Evolutionary conservation across 495 filamentous ascomycete species (phyloP), one percentile per base, ranked within the genome.

Genomic region (Penicillium pulvis): DNA sequence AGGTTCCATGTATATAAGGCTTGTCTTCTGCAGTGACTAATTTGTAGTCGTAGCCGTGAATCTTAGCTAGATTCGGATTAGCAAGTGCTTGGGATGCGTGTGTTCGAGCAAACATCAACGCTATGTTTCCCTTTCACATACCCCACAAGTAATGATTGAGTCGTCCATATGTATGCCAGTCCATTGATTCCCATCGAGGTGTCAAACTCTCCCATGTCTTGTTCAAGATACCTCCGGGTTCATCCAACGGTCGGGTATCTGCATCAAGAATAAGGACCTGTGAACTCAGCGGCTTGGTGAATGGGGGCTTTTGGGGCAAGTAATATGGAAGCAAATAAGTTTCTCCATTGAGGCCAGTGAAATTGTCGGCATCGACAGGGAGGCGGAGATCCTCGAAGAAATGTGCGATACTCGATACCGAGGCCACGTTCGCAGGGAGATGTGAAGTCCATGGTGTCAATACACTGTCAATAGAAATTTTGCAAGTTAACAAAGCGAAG

Each of bases 21-120:
- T 53, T 23, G 1, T 24, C 23, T 9, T 60, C 30, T 7, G 71
- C 65, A 14, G 69, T 71, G 53, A 81, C 65, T 41, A 82, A 76
- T 57, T 80, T 75, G 72, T 83, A 83, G 54, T 80, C 74, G 71
- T 83, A 82, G 56, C 78, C 78, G 63, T 83, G 81, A 45, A 83
- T 78, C 51, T 59, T 68, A 41, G 81, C 77, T 79, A 35, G 3
- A 20, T 12, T 41, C 12, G 5, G n/a, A 24, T 28, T 12, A 49
- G 26, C 30, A 7, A 28, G 28, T 28, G 6, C 28, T 28, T 3
- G 28, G 6, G 6, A 7, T 23, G 20, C 20, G 2, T 23, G 20
- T 23, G 6, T 28, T 28, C 4, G 28, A 28, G 6, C 28, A 28
- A 28, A 5, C 6, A 28, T 28, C 6, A 2, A 23, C 2, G 6